Evolutionary conservation across 352 stramenopile species (phyloP).

Genomic region (Salisapilia sapeloensis): DNA sequence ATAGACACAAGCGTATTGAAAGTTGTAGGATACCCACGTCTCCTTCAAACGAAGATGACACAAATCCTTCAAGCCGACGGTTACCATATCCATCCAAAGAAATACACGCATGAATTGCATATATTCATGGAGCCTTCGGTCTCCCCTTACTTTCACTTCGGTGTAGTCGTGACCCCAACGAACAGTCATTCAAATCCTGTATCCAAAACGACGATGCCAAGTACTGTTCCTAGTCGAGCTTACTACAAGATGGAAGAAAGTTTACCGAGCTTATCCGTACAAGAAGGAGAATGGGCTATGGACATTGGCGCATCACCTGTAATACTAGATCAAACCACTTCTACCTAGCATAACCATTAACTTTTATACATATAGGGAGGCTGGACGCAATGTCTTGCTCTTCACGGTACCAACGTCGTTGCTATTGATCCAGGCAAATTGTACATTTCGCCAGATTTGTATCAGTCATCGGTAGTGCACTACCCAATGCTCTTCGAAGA

Average conservation of each 20-base stretch:
- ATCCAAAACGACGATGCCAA: background rate
- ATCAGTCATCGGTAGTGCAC: conserved; percentile 14
- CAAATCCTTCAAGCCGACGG: conserved; percentile 12
- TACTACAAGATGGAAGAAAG: conserved; percentile 41
- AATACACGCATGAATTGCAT: conserved; percentile 25
- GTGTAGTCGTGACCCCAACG: conserved; percentile 3
- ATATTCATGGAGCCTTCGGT: conserved; percentile 11
- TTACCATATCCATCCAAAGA: conserved; percentile 15
- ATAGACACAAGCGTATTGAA: conserved; percentile 5
- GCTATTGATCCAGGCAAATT: conserved; percentile 31
- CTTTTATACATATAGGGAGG: conserved; percentile 8
- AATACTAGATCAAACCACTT: conserved; percentile 1
- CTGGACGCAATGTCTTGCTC: conserved; percentile 31
- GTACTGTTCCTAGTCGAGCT: conserved; percentile 20
- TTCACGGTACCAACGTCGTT: conserved; percentile 20
- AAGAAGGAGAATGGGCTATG: conserved; percentile 10
- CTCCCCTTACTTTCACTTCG: conserved; percentile 18
- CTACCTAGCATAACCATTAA: background rate
- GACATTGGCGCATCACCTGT: conserved; percentile 33
- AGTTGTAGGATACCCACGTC: conserved; percentile 17
- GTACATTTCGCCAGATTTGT: conserved; percentile 13
- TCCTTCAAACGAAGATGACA: conserved; percentile 15
- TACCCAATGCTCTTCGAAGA: conserved; percentile 20
- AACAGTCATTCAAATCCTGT: background rate
- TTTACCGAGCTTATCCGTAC: conserved; percentile 9